phyloP scores from a whole-genome alignment of 2,329 filamentous ascomycete species.

The Monilinia fructigena region DNA sequence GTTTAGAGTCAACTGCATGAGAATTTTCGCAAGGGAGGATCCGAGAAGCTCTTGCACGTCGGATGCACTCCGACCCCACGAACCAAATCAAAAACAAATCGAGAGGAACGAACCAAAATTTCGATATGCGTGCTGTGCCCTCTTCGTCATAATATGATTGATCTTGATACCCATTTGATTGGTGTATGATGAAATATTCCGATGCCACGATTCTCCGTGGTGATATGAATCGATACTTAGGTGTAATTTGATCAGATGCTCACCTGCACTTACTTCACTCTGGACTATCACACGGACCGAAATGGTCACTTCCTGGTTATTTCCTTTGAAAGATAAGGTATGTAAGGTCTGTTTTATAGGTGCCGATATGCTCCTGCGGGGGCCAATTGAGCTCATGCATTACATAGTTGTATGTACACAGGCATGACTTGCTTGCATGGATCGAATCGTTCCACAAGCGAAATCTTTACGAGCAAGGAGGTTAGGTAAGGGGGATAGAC shows the following conservation, averaged over 20 bases:
- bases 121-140: conserved; percentile 8
- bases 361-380: not conserved
- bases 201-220: conserved; percentile 18
- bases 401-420: not conserved
- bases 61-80: conserved; percentile 11
- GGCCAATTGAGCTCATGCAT: conserved; percentile 12
- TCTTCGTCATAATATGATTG: conserved; percentile 23
- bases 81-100: not conserved
- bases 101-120: not conserved
- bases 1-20: conserved; percentile 26
- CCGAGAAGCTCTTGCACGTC: conserved; percentile 1
- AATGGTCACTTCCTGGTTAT: not conserved
- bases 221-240: conserved; percentile 2
- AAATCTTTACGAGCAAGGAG: not conserved
- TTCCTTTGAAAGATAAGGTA: not conserved
- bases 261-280: conserved; percentile 12
- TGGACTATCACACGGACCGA: conserved; percentile 13
- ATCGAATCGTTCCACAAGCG: conserved; percentile 4
- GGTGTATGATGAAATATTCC: not conserved
- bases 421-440: conserved; percentile 4
- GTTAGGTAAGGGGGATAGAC: not conserved
- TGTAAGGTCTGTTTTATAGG: not conserved
- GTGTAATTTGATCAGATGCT: conserved; percentile 30
- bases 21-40: conserved; percentile 16
- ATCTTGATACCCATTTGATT: conserved; percentile 1